Percentiles rank a stretch among this genome's conserved stretches.
Conservation (phyloP, 2,329 filamentous ascomycete species). For the Calycina herbarum region DNA sequence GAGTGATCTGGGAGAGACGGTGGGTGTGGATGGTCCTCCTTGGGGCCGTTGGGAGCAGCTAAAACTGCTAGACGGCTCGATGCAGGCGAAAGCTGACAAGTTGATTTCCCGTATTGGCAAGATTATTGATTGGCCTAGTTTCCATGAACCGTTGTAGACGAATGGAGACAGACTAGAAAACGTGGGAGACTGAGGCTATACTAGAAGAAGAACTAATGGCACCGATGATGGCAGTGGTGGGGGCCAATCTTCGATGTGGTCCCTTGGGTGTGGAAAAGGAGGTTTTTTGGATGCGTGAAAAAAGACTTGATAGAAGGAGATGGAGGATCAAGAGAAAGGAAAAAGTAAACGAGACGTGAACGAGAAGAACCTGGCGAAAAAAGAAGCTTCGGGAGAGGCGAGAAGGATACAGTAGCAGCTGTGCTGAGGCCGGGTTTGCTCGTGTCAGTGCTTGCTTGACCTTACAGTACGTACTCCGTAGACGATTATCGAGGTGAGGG, state of each 20-base stretch:
- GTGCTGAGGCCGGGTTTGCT: not conserved
- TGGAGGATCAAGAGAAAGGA: not conserved
- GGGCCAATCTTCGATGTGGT: not conserved
- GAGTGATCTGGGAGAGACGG: not conserved
- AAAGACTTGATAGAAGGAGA: not conserved
- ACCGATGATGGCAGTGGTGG: not conserved
- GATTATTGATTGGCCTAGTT: not conserved
- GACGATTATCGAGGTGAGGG: not conserved
- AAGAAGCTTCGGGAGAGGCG: not conserved
- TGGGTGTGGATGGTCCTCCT: not conserved
- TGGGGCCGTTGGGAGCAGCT: not conserved
- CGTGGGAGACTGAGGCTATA: not conserved
- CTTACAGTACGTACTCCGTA: not conserved
- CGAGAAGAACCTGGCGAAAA: not conserved
- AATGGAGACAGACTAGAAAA: not conserved
- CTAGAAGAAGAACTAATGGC: not conserved
- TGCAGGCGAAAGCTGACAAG: not conserved
- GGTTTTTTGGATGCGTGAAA: not conserved
- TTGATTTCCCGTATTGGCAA: not conserved
- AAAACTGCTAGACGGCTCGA: not conserved
- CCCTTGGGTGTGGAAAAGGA: not conserved
- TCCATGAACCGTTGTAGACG: not conserved
- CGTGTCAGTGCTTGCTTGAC: too few relatives aligned
- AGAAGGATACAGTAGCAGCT: not conserved
- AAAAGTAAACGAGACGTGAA: not conserved